Percentiles rank a stretch among this genome's conserved stretches.
Evolutionary conservation across 2,329 filamentous ascomycete species (phyloP).

Genomic region (Penicillium occitanis): DNA sequence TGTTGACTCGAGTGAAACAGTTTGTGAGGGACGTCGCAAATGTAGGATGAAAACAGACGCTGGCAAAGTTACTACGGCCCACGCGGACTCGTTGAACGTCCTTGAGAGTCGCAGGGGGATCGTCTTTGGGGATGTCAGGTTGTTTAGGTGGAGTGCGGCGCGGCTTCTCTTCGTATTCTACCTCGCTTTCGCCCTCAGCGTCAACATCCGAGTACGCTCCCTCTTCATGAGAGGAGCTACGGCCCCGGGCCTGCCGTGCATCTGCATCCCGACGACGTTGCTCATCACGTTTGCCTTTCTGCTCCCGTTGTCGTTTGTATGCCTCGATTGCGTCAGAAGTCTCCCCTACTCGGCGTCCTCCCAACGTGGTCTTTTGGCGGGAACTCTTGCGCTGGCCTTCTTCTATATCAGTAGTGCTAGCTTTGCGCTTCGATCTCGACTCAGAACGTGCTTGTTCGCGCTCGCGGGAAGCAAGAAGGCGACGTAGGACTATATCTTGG

Average conservation of each 20-base stretch:
- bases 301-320: conserved; percentile 61
- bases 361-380: conserved; percentile 66
- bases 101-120: conserved; percentile 68
- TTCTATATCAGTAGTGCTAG: conserved; percentile 73
- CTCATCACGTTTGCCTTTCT: conserved; percentile 54
- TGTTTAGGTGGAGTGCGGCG: conserved; percentile 47
- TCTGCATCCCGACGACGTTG: conserved; percentile 45
- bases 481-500: conserved; percentile 78
- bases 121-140: conserved; percentile 54
- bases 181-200: conserved; percentile 72
- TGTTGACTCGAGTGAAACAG: conserved; percentile 80
- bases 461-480: conserved; percentile 69
- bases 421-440: conserved; percentile 67
- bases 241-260: conserved; percentile 55
- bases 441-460: conserved; percentile 54
- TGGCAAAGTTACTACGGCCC: conserved; percentile 79
- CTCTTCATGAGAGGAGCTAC: conserved; percentile 63
- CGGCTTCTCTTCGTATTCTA: conserved; percentile 68
- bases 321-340: conserved; percentile 72
- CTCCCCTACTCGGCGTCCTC: conserved; percentile 66
- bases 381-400: conserved; percentile 73
- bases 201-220: conserved; percentile 62
- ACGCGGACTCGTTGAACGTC: conserved; percentile 83
- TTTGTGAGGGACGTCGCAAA: conserved; percentile 80
- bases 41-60: conserved; percentile 89